A percentile compares a stretch with the other conserved stretches of the same genome.
Conservation (phyloP, 169 alveolate species). For the Plasmodium yoelii region DNA sequence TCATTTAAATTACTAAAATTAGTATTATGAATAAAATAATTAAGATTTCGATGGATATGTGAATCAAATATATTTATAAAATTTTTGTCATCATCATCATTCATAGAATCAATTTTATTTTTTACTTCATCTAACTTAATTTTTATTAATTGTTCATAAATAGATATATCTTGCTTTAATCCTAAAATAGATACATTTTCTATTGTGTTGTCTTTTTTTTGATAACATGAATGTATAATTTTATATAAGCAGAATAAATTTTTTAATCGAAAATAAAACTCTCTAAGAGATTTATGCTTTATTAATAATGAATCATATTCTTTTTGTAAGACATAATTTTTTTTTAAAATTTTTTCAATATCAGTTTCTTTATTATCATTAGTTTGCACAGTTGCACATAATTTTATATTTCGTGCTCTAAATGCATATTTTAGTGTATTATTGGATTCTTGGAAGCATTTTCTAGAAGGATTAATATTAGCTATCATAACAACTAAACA, state of each 20-base stretch:
- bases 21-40: conserved; percentile 18
- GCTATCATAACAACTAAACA: conserved; percentile 96
- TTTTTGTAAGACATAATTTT: conserved; percentile 58
- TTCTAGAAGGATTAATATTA: conserved; percentile 91
- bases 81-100: conserved; percentile 21
- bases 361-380: conserved; percentile 74
- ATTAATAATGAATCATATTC: conserved; percentile 40
- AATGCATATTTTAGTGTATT: conserved; percentile 94
- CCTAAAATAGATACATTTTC: conserved; percentile 19
- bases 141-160: conserved; percentile 57
- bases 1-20: neutral
- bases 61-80: conserved; percentile 33
- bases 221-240: conserved; percentile 35
- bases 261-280: conserved; percentile 4
- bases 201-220: conserved; percentile 21
- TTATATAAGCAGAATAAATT: conserved; percentile 32
- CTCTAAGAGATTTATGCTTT: conserved; percentile 18
- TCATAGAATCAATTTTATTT: conserved; percentile 11
- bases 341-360: conserved; percentile 64
- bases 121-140: conserved; percentile 37
- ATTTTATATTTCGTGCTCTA: conserved; percentile 94
- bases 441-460: conserved; percentile 90
- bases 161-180: conserved; percentile 64
- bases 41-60: conserved; percentile 14
- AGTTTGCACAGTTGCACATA: conserved; percentile 77